A percentile compares a stretch with the other conserved stretches of the same genome.
These are phyloP conservation scores for Rhododendron molle DNA, from an alignment of 148 eudicot species.

Conservation along the genomic window DNA sequence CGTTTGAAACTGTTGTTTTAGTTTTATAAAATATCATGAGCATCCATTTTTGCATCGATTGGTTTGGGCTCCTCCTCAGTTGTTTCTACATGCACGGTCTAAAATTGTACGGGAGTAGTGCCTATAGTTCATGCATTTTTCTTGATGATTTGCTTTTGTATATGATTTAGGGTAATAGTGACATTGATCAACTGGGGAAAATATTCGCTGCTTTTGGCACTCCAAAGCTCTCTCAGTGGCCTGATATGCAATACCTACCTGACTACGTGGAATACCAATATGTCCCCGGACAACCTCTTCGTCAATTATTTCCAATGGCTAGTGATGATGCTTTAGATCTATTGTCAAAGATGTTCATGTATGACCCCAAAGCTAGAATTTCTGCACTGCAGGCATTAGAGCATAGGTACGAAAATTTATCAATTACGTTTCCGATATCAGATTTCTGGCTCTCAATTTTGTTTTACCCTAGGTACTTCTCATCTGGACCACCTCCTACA, in stretches of 20 bases:
- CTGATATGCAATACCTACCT: slow-evolving; percentile 86
- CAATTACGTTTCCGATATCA: not conserved
- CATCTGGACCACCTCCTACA: slow-evolving; percentile 81
- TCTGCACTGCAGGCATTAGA: slow-evolving; percentile 91
- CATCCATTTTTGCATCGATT: not conserved
- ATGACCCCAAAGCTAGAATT: slow-evolving; percentile 85
- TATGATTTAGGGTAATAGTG: slow-evolving; percentile 73
- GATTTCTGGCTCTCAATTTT: slow-evolving; percentile 7
- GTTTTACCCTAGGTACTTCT: slow-evolving; percentile 54
- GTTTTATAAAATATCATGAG: not conserved
- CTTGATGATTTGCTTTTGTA: slow-evolving; percentile 1
- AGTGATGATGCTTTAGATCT: slow-evolving; percentile 93
- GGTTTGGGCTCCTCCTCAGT: not conserved
- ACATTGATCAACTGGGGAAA: slow-evolving; percentile 96
- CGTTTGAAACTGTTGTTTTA: not conserved
- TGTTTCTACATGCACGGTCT: not conserved
- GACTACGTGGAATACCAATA: slow-evolving; percentile 90
- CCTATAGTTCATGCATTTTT: not conserved
- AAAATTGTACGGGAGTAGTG: not conserved
- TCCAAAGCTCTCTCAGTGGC: slow-evolving; percentile 87
- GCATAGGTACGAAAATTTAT: slow-evolving; percentile 54
- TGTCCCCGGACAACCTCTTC: slow-evolving; percentile 74
- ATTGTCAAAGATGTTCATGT: slow-evolving; percentile 83
- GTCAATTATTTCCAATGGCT: slow-evolving; percentile 89
- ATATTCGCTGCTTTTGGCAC: slow-evolving; percentile 97